Evolutionary conservation across 352 stramenopile species (phyloP).

Genomic region (Pythium vanterpoolii): DNA sequence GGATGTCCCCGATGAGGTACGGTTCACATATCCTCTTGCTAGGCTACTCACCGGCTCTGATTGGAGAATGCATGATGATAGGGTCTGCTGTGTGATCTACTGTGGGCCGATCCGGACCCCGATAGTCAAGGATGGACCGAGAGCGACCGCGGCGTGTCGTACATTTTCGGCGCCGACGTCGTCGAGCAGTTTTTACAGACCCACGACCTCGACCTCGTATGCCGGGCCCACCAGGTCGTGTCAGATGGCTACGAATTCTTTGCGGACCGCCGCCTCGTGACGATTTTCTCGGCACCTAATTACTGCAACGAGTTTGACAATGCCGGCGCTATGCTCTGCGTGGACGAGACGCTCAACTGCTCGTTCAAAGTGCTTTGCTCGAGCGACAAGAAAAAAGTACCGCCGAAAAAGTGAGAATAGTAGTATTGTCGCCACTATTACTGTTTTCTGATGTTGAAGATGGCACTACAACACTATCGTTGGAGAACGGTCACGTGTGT

Average conservation of each 20-base stretch:
- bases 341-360: conserved; percentile 71
- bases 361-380: conserved; percentile 85
- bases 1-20: conserved; percentile 76
- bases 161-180: conserved; percentile 98
- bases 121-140: conserved; percentile 93
- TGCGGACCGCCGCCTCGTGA: conserved; percentile 97
- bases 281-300: conserved; percentile 99
- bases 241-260: conserved; percentile 99
- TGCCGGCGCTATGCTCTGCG: conserved; percentile 88
- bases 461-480: too few species aligned
- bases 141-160: conserved; percentile 97
- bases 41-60: too few species aligned
- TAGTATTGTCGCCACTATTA: not conserved
- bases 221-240: conserved; percentile 98
- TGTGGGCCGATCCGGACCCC: conserved; percentile 86
- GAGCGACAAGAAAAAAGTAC: conserved; percentile 58
- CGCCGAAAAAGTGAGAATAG: conserved; percentile 13
- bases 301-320: conserved; percentile 99
- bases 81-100: conserved; percentile 79
- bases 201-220: conserved; percentile 98
- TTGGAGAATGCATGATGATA: conserved; percentile 12
- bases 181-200: conserved; percentile 95
- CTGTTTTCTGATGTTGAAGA: too few species aligned
- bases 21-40: too few species aligned
- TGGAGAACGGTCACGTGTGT: not conserved